Percentiles rank a stretch among this genome's conserved stretches.
Conservation (phyloP, 2,329 filamentous ascomycete genomes). For the Phialophora chinensis region DNA sequence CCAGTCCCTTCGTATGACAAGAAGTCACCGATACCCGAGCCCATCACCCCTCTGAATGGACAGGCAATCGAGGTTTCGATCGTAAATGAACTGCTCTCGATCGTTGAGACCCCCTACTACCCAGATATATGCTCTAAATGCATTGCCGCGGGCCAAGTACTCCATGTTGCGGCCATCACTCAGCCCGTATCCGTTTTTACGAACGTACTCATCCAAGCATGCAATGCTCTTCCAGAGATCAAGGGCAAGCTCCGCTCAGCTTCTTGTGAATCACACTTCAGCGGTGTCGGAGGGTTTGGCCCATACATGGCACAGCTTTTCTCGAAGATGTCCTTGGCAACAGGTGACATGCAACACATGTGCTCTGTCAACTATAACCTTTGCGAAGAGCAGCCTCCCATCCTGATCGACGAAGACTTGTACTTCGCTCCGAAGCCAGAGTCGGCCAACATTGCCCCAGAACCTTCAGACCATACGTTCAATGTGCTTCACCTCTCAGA, state of each 20-base stretch:
- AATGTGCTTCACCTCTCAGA: conserved; percentile 44
- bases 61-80: conserved; percentile 33
- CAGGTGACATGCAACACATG: conserved; percentile 37
- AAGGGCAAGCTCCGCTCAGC: conserved; percentile 32
- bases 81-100: conserved; percentile 34
- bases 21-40: conserved; percentile 35
- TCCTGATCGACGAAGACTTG: conserved; percentile 38
- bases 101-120: conserved; percentile 31
- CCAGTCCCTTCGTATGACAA: conserved; percentile 37
- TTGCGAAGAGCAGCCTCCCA: conserved; percentile 33
- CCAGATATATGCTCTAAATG: conserved; percentile 38
- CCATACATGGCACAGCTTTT: conserved; percentile 40
- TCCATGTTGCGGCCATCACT: conserved; percentile 38
- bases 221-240: conserved; percentile 31
- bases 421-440: conserved; percentile 39
- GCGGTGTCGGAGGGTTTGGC: conserved; percentile 33
- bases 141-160: conserved; percentile 36
- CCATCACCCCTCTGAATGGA: conserved; percentile 36
- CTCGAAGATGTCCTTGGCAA: conserved; percentile 38
- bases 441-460: conserved; percentile 33
- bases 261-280: conserved; percentile 36
- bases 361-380: conserved; percentile 31
- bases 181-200: conserved; percentile 35
- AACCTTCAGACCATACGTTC: conserved; percentile 38
- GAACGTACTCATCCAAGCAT: conserved; percentile 36